Conservation (phyloP, 805 yeast species). For the Lipomyces yamanashiensis region DNA sequence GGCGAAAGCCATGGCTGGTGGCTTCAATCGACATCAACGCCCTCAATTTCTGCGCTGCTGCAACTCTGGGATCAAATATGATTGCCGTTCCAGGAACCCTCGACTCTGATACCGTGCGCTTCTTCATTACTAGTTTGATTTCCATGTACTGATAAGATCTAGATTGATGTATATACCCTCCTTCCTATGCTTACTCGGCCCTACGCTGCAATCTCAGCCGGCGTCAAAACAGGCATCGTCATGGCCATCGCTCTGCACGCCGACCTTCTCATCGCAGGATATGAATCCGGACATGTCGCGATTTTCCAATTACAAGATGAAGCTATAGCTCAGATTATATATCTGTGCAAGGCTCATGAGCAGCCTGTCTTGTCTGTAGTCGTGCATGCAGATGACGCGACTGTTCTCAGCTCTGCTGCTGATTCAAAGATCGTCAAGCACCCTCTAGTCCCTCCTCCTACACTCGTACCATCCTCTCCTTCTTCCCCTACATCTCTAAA, state of each 20-base stretch:
- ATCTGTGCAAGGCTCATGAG: slow-evolving; percentile 40
- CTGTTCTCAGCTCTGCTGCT: slow-evolving; percentile 44
- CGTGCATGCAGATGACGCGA: slow-evolving; percentile 29
- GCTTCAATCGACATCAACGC: slow-evolving; percentile 69
- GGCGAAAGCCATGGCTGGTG: slow-evolving; percentile 41
- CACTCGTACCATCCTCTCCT: too few species aligned
- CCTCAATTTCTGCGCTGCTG: slow-evolving; percentile 73
- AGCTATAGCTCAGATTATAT: slow-evolving; percentile 11
- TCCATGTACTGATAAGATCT: background rate
- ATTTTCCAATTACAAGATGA: slow-evolving; percentile 40
- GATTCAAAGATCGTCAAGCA: slow-evolving; percentile 44
- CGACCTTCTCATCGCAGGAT: slow-evolving; percentile 55
- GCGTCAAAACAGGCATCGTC: slow-evolving; percentile 50
- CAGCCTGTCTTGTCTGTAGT: slow-evolving; percentile 42
- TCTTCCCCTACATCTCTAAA: background rate
- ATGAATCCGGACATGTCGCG: slow-evolving; percentile 70
- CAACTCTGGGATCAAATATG: slow-evolving; percentile 43
- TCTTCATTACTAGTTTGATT: background rate
- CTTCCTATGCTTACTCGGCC: slow-evolving; percentile 34
- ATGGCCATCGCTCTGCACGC: slow-evolving; percentile 59
- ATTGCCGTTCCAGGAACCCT: slow-evolving; percentile 67
- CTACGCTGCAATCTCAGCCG: slow-evolving; percentile 41
- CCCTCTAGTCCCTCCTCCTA: slow-evolving; percentile 25
- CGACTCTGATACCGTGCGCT: slow-evolving; percentile 59
- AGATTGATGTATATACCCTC: slow-evolving; percentile 59